Base-by-base conservation (phyloP, 208 protist genomes). In the Angomonas deanei region DNA sequence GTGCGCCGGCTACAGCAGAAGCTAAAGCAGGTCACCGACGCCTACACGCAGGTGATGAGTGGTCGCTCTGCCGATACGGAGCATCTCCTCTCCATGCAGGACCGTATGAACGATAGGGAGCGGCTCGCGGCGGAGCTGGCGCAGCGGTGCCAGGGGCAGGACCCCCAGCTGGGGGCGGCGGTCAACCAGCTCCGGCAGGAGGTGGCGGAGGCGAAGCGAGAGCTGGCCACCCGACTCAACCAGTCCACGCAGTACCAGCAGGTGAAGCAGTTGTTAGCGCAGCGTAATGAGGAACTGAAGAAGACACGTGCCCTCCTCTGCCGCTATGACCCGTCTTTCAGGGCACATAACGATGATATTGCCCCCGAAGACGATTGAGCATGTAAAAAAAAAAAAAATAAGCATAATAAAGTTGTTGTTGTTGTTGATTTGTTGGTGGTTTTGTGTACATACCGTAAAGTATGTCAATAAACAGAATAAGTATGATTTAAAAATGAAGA, bases 211-310 rank as follows among this genome's bases (percentile, higher is more conserved):
- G 73, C 81, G 27, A 79, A 72, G 66, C 70, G 65, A 2, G 85
- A 92, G 67, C 74, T 88, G 3, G 66, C 70, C n/a, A 75, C 67
- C 30, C 68, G 81, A 36, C 74, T 92, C 19, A 78, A 82, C 58
- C 81, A 92, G 52, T 88, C 81, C 21, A 84, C 81, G 23, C 85
- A 92, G 71, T 92, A 83, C 46, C 85, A 85, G 63, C 79, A 88
- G 63, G 63, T 92, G 62, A 86, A 85, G 69, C 66, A 80, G 59
- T 74, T 92, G 3, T 49, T 92, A 30, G 68, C 76, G 15, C 64
- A 80, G 49, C 80, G 78, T 46, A 92, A 92, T 59, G 74, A 72
- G 52, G 73, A 86, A 50, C 63, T 92, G 8, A 73, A 72, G 60
- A 34, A 31, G 48, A 55, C 86, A 76, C 81, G 81, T 21, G 32